Conservation (phyloP, 495 filamentous ascomycete species). For the Rostrohypoxylon terebratum region DNA sequence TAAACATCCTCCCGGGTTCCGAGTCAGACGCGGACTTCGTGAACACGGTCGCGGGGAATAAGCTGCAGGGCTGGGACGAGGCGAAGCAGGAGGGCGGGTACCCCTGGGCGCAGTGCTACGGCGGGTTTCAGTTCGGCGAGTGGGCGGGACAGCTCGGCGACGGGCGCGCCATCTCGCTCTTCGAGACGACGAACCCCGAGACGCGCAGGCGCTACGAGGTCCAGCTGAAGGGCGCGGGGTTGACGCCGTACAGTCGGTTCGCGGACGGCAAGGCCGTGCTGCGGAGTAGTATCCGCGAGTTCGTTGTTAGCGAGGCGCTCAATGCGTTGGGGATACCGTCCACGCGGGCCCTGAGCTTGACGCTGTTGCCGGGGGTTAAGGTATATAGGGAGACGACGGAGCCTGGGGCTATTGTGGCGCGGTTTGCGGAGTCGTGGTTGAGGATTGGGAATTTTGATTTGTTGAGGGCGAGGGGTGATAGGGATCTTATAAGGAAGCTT, state of each 20-base stretch:
- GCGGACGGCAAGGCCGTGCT: constrained; percentile 98
- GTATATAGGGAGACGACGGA: constrained; percentile 87
- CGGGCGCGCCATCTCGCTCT: constrained; percentile 92
- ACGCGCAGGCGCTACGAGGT: constrained; percentile 84
- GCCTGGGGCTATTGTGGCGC: constrained; percentile 89
- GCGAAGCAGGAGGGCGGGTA: constrained; percentile 76
- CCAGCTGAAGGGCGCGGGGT: constrained; percentile 92
- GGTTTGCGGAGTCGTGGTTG: constrained; percentile 93
- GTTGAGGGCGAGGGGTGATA: constrained; percentile 81
- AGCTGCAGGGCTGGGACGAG: constrained; percentile 71
- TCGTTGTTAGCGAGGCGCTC: constrained; percentile 86
- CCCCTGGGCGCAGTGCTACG: constrained; percentile 98
- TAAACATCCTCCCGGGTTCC: constrained; percentile 76
- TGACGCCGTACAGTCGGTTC: constrained; percentile 94
- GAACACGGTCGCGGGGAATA: constrained; percentile 81
- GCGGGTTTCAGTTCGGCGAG: constrained; percentile 84
- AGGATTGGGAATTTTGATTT: constrained; percentile 96
- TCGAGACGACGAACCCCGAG: constrained; percentile 83
- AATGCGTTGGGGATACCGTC: constrained; percentile 86
- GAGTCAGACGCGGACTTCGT: constrained; percentile 80
- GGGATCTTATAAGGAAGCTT: constrained; percentile 75
- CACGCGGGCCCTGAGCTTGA: constrained; percentile 86
- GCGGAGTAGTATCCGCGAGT: constrained; percentile 91
- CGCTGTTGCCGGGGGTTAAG: constrained; percentile 74
- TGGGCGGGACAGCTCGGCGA: constrained; percentile 98